Conservation (phyloP, 805 yeast genomes). For the Priceomyces castillae region DNA sequence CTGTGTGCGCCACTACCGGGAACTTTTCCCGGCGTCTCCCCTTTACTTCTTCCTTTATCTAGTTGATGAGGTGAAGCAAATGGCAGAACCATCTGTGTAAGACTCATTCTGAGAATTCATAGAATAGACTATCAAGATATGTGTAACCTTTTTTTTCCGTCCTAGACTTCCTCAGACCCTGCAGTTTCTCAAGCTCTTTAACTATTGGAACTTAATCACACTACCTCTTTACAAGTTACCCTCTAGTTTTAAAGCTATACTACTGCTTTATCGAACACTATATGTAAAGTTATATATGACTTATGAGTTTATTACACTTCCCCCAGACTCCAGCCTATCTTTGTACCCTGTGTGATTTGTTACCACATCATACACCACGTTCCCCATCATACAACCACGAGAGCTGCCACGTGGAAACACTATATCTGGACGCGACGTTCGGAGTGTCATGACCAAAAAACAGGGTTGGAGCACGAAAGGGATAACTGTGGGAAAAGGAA, state of each 20-base stretch:
- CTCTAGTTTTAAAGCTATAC: no score
- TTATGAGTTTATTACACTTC: no score
- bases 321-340: background rate
- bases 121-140: background rate
- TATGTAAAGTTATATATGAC: no score
- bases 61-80: constrained; percentile 2
- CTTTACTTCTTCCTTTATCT: background rate
- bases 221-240: no score
- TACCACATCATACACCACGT: background rate
- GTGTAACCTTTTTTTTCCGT: background rate
- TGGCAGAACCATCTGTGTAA: constrained; percentile 3
- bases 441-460: background rate
- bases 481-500: no score
- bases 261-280: no score
- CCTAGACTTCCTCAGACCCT: no score
- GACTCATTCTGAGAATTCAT: constrained; percentile 2
- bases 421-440: background rate
- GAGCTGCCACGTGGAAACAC: background rate
- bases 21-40: background rate
- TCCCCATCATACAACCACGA: background rate
- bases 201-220: no score
- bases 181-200: no score
- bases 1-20: background rate
- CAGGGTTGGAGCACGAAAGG: no score
- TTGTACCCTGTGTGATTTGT: background rate